Evolutionary conservation across 108 stramenopile species (phyloP).

Genomic region (Conticribra guillardii): DNA sequence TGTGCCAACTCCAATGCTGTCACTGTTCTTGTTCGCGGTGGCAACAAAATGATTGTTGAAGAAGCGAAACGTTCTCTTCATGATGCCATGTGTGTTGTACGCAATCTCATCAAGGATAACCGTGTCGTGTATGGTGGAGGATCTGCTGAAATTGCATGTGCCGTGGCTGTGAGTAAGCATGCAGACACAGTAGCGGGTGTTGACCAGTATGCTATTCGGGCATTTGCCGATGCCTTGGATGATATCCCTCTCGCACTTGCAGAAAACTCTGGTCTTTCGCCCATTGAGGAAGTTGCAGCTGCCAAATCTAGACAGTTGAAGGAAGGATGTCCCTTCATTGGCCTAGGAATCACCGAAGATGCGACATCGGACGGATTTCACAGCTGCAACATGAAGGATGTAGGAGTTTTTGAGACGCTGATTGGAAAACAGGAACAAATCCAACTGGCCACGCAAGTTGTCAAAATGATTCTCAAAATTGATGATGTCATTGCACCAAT

Average conservation of each 20-base stretch:
- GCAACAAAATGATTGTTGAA: slow-evolving; percentile 99
- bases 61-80: slow-evolving; percentile 99
- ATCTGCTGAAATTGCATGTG: slow-evolving; percentile 97
- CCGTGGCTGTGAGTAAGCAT: slow-evolving; percentile 88
- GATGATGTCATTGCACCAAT: slow-evolving; percentile 90
- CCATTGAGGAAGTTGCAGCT: slow-evolving; percentile 96
- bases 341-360: slow-evolving; percentile 87
- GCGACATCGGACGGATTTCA: slow-evolving; percentile 69
- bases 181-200: slow-evolving; percentile 95
- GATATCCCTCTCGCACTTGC: slow-evolving; percentile 99
- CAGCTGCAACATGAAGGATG: slow-evolving; percentile 89
- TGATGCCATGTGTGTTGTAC: slow-evolving; percentile 99
- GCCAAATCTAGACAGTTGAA: slow-evolving; percentile 94
- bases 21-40: slow-evolving; percentile 97
- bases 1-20: slow-evolving; percentile 96
- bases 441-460: slow-evolving; percentile 98
- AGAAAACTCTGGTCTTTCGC: slow-evolving; percentile 96
- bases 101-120: slow-evolving; percentile 97
- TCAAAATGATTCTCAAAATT: slow-evolving; percentile 99
- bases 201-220: slow-evolving; percentile 99
- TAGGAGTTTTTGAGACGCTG: slow-evolving; percentile 98
- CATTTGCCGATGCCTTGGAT: slow-evolving; percentile 99
- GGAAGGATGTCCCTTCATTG: slow-evolving; percentile 88
- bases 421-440: slow-evolving; percentile 99
- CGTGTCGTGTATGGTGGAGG: slow-evolving; percentile 99